Base-by-base conservation (phyloP, 768 basidiomycete species). In the Kwoniella botswanensis region DNA sequence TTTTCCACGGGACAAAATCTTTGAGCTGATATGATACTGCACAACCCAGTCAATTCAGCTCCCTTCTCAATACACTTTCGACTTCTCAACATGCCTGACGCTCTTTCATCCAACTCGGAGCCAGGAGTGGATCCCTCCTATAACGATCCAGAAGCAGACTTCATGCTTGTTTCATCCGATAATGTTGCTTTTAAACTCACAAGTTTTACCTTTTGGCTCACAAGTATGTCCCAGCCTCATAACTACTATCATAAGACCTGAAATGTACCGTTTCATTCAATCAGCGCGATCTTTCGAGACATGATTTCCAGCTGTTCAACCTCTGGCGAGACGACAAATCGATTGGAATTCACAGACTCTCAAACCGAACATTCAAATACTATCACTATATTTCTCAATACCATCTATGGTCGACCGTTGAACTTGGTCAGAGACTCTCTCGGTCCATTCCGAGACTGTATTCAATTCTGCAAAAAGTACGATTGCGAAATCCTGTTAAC, bases 121-220 rank as follows among this genome's bases (percentile, higher is more conserved):
- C 35, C 35, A 35, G 35, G 35, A 4, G 35, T 35, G 35, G 35
- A 35, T 35, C 35, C 35, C 4, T 5, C 35, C 17, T 63, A 69
- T 41, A 62, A 69, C 24, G 53, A 63, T 12, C 26, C n/a, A n/a
- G 52, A 64, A 21, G 65, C 65, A 26, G 73, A 74, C 52, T 63
- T 63, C 53, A 68, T 50, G n/a, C 46, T 74, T 18, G 43, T 67
- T 56, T 54, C 65, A 2, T 67, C 66, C n/a, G 70, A 71, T 63
- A 17, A 55, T n/a, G 57, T 71, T 3, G 43, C 55, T 17, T 74
- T 74, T 52, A 64, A 65, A 26, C 71, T 12, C 24, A 59, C 21
- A 56, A 46, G 21, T 71, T 63, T 46, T 56, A 71, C 43, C 55
- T 74, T 3, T 44, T 43, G 24, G 15, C 69, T 10, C 21, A 43